These are phyloP conservation scores for Atalantia buxifolia DNA, from an alignment of 345 rosid species.

Conservation along the genomic window DNA sequence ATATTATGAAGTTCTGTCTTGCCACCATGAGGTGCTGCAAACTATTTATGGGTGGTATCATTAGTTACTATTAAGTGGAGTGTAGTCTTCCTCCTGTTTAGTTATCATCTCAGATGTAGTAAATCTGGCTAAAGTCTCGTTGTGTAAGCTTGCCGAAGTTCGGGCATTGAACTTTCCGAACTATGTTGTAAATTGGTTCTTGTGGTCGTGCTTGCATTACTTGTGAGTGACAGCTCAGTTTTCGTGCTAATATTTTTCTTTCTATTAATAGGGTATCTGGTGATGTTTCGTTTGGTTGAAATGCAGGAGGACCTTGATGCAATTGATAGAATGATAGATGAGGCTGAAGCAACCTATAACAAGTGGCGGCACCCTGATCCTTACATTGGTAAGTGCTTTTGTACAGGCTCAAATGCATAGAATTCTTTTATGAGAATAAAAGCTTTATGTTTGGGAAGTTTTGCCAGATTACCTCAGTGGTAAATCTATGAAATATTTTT, in stretches of 20 bases:
- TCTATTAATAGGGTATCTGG: not conserved
- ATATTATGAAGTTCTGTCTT: not conserved
- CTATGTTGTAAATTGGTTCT: not conserved
- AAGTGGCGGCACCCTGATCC: constrained; percentile 99
- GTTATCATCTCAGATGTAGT: not conserved
- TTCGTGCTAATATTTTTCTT: not conserved
- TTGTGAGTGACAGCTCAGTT: not conserved
- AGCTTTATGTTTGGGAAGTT: not conserved
- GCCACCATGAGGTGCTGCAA: not conserved
- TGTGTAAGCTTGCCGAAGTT: not conserved
- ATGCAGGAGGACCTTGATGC: constrained; percentile 75
- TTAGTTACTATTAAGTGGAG: not conserved
- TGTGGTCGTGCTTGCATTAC: not conserved
- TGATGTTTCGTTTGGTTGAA: not conserved
- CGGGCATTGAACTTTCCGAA: not conserved
- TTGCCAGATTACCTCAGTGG: not conserved
- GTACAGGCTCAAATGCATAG: not conserved
- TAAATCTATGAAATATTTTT: not conserved
- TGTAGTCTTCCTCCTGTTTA: not conserved
- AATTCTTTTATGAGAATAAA: not conserved
- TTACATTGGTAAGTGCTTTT: constrained; percentile 58
- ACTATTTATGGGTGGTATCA: not conserved
- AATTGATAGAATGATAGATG: constrained; percentile 76
- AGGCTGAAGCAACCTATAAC: constrained; percentile 68
- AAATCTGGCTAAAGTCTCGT: not conserved